These are phyloP conservation scores for Colletotrichum magnum DNA, from an alignment of 2,329 filamentous ascomycete genomes.

Conservation along the genomic window DNA sequence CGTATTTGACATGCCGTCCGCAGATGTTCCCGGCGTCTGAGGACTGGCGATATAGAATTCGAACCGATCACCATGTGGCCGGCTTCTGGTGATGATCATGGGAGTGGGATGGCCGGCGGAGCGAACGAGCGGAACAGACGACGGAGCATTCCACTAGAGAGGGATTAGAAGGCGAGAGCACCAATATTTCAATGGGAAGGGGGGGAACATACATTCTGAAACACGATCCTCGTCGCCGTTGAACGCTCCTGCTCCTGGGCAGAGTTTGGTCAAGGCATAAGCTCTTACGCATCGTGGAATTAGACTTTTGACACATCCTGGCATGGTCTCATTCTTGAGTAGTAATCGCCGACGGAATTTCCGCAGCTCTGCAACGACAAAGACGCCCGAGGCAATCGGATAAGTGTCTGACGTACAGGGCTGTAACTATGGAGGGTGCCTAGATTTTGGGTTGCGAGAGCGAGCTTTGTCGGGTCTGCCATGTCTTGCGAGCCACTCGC, in stretches of 20 bases:
- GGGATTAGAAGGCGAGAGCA: not conserved
- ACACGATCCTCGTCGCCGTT: not conserved
- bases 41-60: not conserved
- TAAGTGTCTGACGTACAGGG: not conserved
- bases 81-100: not conserved
- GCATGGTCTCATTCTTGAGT: not conserved
- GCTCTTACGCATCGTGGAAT: not conserved
- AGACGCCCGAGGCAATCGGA: not conserved
- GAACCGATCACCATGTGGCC: constrained; percentile 12
- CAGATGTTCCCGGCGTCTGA: constrained; percentile 11
- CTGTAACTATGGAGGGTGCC: not conserved
- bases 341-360: too few relatives aligned
- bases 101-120: not conserved
- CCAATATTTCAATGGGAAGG: not conserved
- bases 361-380: too few relatives aligned
- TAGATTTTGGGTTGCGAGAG: not conserved
- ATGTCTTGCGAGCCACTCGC: constrained; percentile 7
- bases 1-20: constrained; percentile 24
- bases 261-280: constrained; percentile 18
- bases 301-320: not conserved
- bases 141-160: not conserved
- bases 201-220: not conserved
- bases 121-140: not conserved
- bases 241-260: not conserved
- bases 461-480: not conserved